These are phyloP conservation scores for Ogataea saltuana DNA, from an alignment of 805 yeast genomes.

Conservation along the genomic window DNA sequence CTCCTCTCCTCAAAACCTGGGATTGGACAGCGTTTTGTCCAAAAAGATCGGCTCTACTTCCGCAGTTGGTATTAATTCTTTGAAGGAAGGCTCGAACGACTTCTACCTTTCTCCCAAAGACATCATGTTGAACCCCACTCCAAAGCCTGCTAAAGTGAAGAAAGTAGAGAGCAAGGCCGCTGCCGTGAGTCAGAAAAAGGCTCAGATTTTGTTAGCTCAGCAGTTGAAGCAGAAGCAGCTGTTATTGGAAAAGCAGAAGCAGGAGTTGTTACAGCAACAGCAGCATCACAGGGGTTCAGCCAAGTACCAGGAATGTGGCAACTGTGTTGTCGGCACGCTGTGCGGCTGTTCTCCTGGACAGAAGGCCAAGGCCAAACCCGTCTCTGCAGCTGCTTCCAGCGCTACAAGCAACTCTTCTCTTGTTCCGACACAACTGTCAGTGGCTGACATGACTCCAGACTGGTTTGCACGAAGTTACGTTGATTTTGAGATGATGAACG, in stretches of 20 bases:
- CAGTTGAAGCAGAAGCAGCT: conserved; percentile 25
- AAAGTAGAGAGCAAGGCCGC: conserved; percentile 24
- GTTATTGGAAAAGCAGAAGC: conserved; percentile 19
- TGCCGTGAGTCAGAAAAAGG: conserved; percentile 23
- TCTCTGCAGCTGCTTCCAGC: conserved; percentile 1
- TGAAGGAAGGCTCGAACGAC: conserved; percentile 10
- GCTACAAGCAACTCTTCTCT: conserved; percentile 5
- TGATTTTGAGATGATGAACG: conserved; percentile 17
- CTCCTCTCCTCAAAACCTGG: neutral
- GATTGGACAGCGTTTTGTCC: conserved; percentile 3
- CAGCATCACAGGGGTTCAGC: neutral
- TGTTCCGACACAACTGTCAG: conserved; percentile 2
- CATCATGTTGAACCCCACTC: conserved; percentile 24
- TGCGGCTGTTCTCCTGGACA: conserved; percentile 1
- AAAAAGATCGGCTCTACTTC: conserved; percentile 8
- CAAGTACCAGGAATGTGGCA: conserved; percentile 12
- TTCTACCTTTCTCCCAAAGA: conserved; percentile 29
- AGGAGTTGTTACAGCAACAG: conserved; percentile 11
- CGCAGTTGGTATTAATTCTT: conserved; percentile 10
- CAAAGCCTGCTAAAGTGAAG: conserved; percentile 15
- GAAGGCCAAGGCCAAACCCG: neutral
- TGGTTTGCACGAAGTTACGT: conserved; percentile 12
- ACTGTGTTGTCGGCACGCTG: conserved; percentile 8
- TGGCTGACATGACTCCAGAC: conserved; percentile 8
- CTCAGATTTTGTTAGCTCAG: conserved; percentile 23